These are phyloP conservation scores for Hortaea werneckii DNA, from an alignment of 2,329 filamentous ascomycete genomes.

Conservation along the genomic window DNA sequence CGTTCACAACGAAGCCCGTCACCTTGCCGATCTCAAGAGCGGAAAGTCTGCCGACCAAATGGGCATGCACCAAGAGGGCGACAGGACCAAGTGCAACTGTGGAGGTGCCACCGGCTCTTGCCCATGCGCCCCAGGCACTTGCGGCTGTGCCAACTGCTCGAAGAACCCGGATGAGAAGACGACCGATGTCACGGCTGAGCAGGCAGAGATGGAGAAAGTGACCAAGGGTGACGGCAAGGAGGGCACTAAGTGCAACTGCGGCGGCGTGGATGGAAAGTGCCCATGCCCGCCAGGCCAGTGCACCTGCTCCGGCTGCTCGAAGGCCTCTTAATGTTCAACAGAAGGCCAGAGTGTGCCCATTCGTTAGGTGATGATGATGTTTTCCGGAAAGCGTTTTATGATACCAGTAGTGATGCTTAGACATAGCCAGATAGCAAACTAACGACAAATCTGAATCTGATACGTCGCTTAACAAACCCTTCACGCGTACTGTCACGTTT, in stretches of 20 bases:
- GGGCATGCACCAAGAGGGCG: constrained; percentile 36
- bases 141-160: constrained; percentile 36
- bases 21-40: constrained; percentile 81
- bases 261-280: constrained; percentile 34
- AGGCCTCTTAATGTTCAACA: constrained; percentile 20
- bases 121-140: constrained; percentile 35
- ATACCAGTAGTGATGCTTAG: too few species aligned
- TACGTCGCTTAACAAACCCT: not conserved
- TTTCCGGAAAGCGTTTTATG: too few species aligned
- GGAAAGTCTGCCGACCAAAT: constrained; percentile 27
- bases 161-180: constrained; percentile 33
- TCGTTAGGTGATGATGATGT: not conserved
- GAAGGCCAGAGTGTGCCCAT: not conserved
- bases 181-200: constrained; percentile 14
- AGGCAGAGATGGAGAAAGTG: constrained; percentile 37
- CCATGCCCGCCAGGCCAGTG: constrained; percentile 39
- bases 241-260: constrained; percentile 43
- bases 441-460: too few species aligned
- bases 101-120: constrained; percentile 32
- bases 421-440: too few species aligned
- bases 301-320: constrained; percentile 38
- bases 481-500: not conserved
- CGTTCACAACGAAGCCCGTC: constrained; percentile 81
- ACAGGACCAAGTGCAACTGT: constrained; percentile 39
- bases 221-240: constrained; percentile 36